Evolutionary conservation across 1,139 yeast species (phyloP).

Genomic region (Sugiyamaella japonica): DNA sequence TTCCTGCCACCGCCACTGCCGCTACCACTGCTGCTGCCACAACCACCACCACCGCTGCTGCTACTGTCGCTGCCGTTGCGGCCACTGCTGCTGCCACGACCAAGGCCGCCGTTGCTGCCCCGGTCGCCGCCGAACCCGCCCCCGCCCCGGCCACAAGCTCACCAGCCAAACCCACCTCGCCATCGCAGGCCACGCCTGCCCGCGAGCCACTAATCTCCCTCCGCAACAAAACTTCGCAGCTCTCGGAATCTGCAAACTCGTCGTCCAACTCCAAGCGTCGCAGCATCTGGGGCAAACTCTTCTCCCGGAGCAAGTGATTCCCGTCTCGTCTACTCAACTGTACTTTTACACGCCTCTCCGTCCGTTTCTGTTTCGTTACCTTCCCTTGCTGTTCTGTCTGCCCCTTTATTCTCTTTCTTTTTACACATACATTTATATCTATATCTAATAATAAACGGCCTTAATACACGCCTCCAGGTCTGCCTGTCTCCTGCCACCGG

Average conservation of each 20-base stretch:
- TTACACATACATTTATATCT: background rate
- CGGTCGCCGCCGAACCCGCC: background rate
- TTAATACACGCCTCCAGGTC: background rate
- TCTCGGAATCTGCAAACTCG: conserved; percentile 4
- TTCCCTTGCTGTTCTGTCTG: background rate
- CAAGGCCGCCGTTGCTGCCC: conserved; percentile 6
- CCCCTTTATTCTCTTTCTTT: background rate
- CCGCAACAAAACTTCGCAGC: conserved; percentile 11
- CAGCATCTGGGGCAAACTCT: conserved; percentile 3
- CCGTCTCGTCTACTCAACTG: background rate
- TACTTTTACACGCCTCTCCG: background rate
- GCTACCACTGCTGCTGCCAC: background rate
- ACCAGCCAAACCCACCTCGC: conserved; percentile 16
- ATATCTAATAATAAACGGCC: background rate
- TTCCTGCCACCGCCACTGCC: conserved; percentile 16
- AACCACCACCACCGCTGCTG: conserved; percentile 9
- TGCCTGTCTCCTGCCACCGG: background rate
- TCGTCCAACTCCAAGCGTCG: background rate
- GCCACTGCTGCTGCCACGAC: conserved; percentile 9
- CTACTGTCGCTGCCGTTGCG: conserved; percentile 16
- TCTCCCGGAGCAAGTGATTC: conserved; percentile 7
- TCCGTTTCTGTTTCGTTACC: background rate
- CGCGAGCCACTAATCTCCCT: conserved; percentile 13
- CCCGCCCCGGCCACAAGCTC: conserved; percentile 16
- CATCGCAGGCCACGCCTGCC: background rate